These are phyloP conservation scores for Poterioochromonas sp. DNA, from an alignment of 352 stramenopile species.

Conservation along the genomic window DNA sequence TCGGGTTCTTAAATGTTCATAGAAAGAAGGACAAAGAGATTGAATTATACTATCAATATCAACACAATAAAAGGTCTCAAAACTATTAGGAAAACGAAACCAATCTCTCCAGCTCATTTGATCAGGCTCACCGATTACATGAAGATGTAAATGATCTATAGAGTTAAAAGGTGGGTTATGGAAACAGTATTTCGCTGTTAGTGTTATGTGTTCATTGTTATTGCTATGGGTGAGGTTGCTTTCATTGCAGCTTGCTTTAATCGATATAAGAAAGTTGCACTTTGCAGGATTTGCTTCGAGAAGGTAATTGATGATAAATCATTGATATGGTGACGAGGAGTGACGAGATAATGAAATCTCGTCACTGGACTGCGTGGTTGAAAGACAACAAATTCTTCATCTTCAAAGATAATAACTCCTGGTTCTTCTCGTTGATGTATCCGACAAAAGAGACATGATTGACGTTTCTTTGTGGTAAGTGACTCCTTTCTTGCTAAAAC, in stretches of 20 bases:
- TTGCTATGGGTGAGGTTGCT: no score
- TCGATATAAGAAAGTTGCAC: no score
- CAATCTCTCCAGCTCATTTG: not conserved
- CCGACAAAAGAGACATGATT: conserved; percentile 8
- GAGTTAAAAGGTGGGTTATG: conserved; percentile 12
- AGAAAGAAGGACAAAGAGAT: no score
- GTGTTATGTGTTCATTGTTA: no score
- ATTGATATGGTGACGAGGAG: not conserved
- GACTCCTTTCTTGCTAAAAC: no score
- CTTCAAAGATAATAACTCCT: not conserved
- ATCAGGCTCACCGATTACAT: not conserved
- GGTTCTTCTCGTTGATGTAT: not conserved
- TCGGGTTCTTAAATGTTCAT: no score
- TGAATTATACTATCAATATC: no score
- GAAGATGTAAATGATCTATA: conserved; percentile 17
- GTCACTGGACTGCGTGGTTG: not conserved
- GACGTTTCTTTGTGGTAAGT: no score
- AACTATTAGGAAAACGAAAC: no score
- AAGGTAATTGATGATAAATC: not conserved
- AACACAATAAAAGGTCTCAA: no score
- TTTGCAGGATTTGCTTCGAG: no score
- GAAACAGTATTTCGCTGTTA: not conserved
- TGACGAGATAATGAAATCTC: not conserved
- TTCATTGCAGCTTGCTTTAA: no score
- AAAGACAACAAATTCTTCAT: not conserved